These are phyloP conservation scores for Russula sp. DNA, from an alignment of 768 basidiomycete species.

Conservation along the genomic window DNA sequence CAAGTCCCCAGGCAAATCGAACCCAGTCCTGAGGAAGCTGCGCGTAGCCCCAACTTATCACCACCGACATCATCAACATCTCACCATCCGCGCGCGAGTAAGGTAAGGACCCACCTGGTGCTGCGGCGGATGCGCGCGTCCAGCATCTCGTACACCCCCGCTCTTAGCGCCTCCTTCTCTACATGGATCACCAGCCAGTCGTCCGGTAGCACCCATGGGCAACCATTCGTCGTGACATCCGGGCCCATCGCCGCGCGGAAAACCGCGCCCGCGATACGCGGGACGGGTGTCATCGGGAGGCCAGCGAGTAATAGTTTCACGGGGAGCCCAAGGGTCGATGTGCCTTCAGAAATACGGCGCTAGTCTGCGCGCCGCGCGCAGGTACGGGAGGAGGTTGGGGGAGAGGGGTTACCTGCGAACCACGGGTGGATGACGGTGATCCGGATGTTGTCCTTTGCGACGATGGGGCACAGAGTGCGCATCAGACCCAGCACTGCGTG, in stretches of 20 bases:
- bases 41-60: background rate
- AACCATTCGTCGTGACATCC: constrained; percentile 26
- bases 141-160: constrained; percentile 29
- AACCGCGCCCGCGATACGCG: constrained; percentile 31
- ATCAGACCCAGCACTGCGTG: constrained; percentile 32
- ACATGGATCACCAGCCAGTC: constrained; percentile 28
- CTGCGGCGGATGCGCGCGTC: constrained; percentile 9
- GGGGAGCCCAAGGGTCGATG: constrained; percentile 24
- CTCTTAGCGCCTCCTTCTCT: constrained; percentile 22
- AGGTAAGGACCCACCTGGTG: constrained; percentile 1
- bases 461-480: constrained; percentile 24
- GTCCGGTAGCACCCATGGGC: constrained; percentile 30
- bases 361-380: background rate
- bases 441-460: constrained; percentile 23
- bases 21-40: background rate
- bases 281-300: constrained; percentile 29
- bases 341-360: constrained; percentile 16
- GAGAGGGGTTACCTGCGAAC: constrained; percentile 28
- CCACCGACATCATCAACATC: too few relatives aligned
- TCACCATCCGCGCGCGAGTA: background rate
- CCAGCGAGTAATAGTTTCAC: constrained; percentile 28
- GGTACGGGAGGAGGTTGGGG: too few relatives aligned
- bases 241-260: constrained; percentile 29
- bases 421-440: constrained; percentile 30
- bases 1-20: constrained; percentile 1